phyloP scores from a whole-genome alignment of 2,329 filamentous ascomycete genomes.

The Colletotrichum orbiculare region DNA sequence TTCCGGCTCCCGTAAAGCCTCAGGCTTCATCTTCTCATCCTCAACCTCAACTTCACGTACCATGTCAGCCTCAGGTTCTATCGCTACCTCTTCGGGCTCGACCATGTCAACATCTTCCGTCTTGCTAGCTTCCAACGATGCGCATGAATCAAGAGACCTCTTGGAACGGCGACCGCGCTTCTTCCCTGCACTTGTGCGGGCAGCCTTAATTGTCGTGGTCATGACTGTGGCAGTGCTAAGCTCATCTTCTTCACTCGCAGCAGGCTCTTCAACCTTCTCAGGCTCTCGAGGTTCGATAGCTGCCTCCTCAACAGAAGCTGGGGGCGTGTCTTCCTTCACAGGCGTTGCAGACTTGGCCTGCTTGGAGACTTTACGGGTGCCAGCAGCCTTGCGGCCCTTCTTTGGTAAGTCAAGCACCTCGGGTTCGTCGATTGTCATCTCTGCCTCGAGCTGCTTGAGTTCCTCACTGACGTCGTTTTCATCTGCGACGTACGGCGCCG shows the following conservation, averaged over 20 bases:
- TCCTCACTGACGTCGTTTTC: conserved; percentile 64
- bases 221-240: conserved; percentile 56
- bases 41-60: conserved; percentile 14
- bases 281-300: conserved; percentile 5
- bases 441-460: conserved; percentile 59
- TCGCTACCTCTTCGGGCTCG: not conserved
- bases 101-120: conserved; percentile 19
- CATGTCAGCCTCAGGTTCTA: not conserved
- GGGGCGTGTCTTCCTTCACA: conserved; percentile 41
- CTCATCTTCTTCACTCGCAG: conserved; percentile 47
- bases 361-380: conserved; percentile 63
- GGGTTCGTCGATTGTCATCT: conserved; percentile 51
- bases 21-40: conserved; percentile 36
- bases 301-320: conserved; percentile 31
- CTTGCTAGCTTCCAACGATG: conserved; percentile 33
- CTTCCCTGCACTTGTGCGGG: conserved; percentile 36
- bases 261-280: conserved; percentile 30
- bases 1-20: conserved; percentile 36
- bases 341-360: conserved; percentile 57
- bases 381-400: conserved; percentile 63
- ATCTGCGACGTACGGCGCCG: conserved; percentile 54
- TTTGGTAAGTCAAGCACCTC: conserved; percentile 61
- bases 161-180: conserved; percentile 49
- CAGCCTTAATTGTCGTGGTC: conserved; percentile 48
- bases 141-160: conserved; percentile 43